A percentile compares a stretch with the other conserved stretches of the same genome.
Conservation (phyloP, 1,284 basidiomycete genomes). For the Coniophora puteana region DNA sequence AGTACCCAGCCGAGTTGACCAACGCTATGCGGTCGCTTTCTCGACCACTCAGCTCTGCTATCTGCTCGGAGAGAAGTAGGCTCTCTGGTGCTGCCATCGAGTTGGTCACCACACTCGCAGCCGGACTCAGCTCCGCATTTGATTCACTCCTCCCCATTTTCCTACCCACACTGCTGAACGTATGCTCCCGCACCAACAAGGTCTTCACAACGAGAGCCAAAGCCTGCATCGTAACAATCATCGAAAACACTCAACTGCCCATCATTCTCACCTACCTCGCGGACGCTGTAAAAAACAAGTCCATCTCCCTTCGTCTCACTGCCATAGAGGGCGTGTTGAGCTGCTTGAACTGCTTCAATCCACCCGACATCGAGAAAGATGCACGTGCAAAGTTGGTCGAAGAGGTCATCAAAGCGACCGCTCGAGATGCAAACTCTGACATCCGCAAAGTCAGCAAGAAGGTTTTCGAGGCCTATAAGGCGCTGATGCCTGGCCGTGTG, state of each 20-base stretch:
- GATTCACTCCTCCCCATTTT: slow-evolving; percentile 67
- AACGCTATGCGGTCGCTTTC: slow-evolving; percentile 50
- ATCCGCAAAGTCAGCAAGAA: slow-evolving; percentile 66
- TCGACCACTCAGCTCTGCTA: slow-evolving; percentile 54
- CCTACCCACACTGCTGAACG: slow-evolving; percentile 62
- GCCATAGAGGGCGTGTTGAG: slow-evolving; percentile 61
- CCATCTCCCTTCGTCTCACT: slow-evolving; percentile 55
- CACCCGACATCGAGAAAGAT: slow-evolving; percentile 70
- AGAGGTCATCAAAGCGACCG: slow-evolving; percentile 60
- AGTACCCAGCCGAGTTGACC: slow-evolving; percentile 54
- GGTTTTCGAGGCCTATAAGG: slow-evolving; percentile 74
- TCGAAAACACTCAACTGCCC: slow-evolving; percentile 70
- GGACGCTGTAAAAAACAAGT: slow-evolving; percentile 65
- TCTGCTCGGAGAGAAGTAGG: slow-evolving; percentile 75
- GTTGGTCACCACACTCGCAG: slow-evolving; percentile 51
- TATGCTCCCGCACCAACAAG: slow-evolving; percentile 80
- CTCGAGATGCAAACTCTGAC: slow-evolving; percentile 74
- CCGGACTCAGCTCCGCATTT: slow-evolving; percentile 58
- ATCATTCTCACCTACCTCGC: slow-evolving; percentile 60
- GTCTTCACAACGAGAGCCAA: slow-evolving; percentile 68
- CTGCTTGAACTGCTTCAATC: slow-evolving; percentile 72
- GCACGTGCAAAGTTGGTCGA: slow-evolving; percentile 64
- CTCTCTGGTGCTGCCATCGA: slow-evolving; percentile 74
- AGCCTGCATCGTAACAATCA: slow-evolving; percentile 54
- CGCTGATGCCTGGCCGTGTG: slow-evolving; percentile 63